phyloP scores from a whole-genome alignment of 768 basidiomycete genomes.

The Tephrocybe sp. region DNA sequence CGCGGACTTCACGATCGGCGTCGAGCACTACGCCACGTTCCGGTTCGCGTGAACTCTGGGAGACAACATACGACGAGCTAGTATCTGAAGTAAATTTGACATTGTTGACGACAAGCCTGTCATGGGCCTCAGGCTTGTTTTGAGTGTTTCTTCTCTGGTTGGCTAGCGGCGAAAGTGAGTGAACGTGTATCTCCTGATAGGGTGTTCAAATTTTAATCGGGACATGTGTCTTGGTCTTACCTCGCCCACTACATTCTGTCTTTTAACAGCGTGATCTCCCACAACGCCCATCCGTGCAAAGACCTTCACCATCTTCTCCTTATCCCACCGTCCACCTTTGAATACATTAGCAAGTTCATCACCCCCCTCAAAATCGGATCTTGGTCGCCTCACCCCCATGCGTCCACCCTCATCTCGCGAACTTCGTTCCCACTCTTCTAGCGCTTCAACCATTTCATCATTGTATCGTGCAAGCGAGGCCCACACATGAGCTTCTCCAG shows the following conservation, averaged over 20 bases:
- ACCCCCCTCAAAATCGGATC: slow-evolving; percentile 35
- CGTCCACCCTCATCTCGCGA: slow-evolving; percentile 41
- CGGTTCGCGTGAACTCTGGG: slow-evolving; percentile 23
- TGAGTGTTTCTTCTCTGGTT: slow-evolving; percentile 42
- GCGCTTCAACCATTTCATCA: slow-evolving; percentile 60
- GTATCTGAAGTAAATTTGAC: slow-evolving; percentile 37
- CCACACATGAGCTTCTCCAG: slow-evolving; percentile 50
- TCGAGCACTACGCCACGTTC: slow-evolving; percentile 58
- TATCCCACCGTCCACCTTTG: slow-evolving; percentile 63
- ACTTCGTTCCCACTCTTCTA: slow-evolving; percentile 62
- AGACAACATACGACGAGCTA: slow-evolving; percentile 43
- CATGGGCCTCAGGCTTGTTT: slow-evolving; percentile 31
- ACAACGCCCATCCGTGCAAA: slow-evolving; percentile 64
- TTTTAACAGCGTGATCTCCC: slow-evolving; percentile 29
- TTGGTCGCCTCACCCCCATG: slow-evolving; percentile 35
- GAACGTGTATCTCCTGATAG: slow-evolving; percentile 41
- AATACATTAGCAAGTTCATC: slow-evolving; percentile 45
- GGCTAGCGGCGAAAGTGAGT: slow-evolving; percentile 46
- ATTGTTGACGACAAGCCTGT: slow-evolving; percentile 15
- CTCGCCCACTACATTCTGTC: slow-evolving; percentile 27
- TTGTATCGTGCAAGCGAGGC: slow-evolving; percentile 81
- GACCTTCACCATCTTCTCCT: slow-evolving; percentile 72
- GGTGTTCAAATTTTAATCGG: not conserved
- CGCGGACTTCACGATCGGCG: slow-evolving; percentile 63
- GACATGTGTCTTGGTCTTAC: slow-evolving; percentile 20